Evolutionary conservation across 1,284 basidiomycete genomes (phyloP).

Genomic region (Mycocalia duriaeana): DNA sequence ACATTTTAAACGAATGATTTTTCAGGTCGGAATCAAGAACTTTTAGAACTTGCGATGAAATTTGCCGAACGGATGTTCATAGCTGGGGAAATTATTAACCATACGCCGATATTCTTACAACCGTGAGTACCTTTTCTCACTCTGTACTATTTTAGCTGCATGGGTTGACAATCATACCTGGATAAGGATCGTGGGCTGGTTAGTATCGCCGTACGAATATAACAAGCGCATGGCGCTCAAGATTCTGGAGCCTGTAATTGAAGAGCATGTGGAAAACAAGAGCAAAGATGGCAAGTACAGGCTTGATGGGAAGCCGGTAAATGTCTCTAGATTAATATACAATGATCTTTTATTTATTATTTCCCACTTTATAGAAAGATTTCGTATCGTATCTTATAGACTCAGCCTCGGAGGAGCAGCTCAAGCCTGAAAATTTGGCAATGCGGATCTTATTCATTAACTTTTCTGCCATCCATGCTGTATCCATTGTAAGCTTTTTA

Average conservation of each 20-base stretch:
- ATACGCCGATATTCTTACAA: no score
- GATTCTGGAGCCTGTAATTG: slow-evolving; percentile 34
- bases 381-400: slow-evolving; percentile 33
- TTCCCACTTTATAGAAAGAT: slow-evolving; percentile 16
- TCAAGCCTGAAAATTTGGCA: slow-evolving; percentile 19
- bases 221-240: slow-evolving; percentile 25
- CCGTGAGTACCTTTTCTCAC: no score
- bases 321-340: no score
- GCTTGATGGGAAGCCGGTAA: slow-evolving; percentile 26
- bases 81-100: no score
- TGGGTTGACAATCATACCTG: no score
- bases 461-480: slow-evolving; percentile 32
- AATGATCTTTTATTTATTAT: not conserved
- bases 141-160: no score
- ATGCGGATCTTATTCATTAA: slow-evolving; percentile 27
- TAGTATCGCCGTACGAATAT: no score
- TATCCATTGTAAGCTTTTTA: slow-evolving; percentile 23
- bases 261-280: slow-evolving; percentile 35
- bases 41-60: no score
- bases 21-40: no score
- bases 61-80: no score
- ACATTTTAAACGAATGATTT: no score
- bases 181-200: no score
- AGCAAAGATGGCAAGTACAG: slow-evolving; percentile 32
- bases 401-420: slow-evolving; percentile 17